Evolutionary conservation across 257 asterid species (phyloP).

Genomic region (Fraxinus americana): DNA sequence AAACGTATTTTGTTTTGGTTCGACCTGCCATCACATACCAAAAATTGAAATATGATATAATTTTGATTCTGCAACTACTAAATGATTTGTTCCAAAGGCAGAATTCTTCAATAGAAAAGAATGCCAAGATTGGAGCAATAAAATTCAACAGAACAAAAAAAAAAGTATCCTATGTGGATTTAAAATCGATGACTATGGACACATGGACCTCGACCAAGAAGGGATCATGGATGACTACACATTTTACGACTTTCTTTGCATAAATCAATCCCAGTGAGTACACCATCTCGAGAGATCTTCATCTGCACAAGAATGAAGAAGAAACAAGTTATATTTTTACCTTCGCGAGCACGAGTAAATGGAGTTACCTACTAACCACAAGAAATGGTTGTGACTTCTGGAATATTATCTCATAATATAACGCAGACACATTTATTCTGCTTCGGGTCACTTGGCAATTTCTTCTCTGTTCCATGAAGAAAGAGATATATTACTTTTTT

Average conservation of each 20-base stretch:
- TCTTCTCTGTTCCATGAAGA: slow-evolving; percentile 50
- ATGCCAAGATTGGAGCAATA: slow-evolving; percentile 18
- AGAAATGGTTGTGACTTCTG: slow-evolving; percentile 24
- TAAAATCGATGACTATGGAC: slow-evolving; percentile 16
- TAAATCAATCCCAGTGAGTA: slow-evolving; percentile 6
- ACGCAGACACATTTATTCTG: slow-evolving; percentile 70
- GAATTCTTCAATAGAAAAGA: slow-evolving; percentile 8
- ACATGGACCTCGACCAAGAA: slow-evolving; percentile 14
- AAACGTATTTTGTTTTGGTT: too few relatives aligned
- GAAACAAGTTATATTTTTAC: background rate
- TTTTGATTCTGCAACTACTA: slow-evolving; percentile 9
- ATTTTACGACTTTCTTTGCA: slow-evolving; percentile 22
- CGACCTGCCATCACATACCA: too few relatives aligned
- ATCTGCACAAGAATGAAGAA: slow-evolving; percentile 28
- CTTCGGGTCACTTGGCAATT: slow-evolving; percentile 42
- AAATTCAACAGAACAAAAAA: slow-evolving; percentile 11
- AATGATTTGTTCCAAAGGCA: background rate
- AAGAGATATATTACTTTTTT: background rate
- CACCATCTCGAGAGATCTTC: slow-evolving; percentile 14
- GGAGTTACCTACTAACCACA: slow-evolving; percentile 21
- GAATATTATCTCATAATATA: slow-evolving; percentile 58
- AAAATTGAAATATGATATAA: too few relatives aligned
- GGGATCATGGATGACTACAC: slow-evolving; percentile 7
- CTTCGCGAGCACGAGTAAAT: background rate
- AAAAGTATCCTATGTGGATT: slow-evolving; percentile 1